Conservation (phyloP, 2,329 filamentous ascomycete species). For the Emericellopsis cladophorae region DNA sequence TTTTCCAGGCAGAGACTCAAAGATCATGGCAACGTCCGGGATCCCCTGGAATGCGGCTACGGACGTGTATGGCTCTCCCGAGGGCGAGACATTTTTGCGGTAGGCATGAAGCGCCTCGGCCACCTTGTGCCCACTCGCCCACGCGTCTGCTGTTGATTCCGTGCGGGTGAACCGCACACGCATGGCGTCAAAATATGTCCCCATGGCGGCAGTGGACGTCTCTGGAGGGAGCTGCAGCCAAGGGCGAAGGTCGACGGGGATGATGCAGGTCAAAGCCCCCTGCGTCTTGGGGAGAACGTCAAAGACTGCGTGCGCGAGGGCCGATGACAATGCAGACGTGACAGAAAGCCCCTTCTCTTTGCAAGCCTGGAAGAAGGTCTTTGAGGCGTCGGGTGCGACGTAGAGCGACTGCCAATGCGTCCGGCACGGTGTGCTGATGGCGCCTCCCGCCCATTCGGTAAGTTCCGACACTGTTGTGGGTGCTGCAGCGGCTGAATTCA, state of each 20-base stretch:
- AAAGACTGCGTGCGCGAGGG: conserved; percentile 5
- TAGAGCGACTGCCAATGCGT: conserved; percentile 6
- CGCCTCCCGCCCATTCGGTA: conserved; percentile 22
- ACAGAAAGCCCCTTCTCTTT: conserved; percentile 3
- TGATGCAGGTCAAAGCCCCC: conserved; percentile 6
- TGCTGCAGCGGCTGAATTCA: conserved; percentile 16
- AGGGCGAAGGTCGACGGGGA: conserved; percentile 8
- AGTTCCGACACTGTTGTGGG: conserved; percentile 17
- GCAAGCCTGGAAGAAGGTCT: conserved; percentile 6
- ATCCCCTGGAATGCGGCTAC: conserved; percentile 25
- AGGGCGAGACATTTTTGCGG: conserved; percentile 5
- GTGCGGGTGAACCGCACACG: conserved; percentile 3
- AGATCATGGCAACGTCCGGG: conserved; percentile 20
- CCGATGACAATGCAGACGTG: conserved; percentile 5
- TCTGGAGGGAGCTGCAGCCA: conserved; percentile 4
- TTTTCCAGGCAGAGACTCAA: conserved; percentile 22
- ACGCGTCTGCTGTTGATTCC: background rate
- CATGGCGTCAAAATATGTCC: conserved; percentile 7
- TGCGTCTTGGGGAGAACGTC: conserved; percentile 3
- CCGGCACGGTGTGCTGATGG: conserved; percentile 13
- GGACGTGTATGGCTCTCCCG: conserved; percentile 6
- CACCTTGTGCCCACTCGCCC: background rate
- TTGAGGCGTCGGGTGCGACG: conserved; percentile 2
- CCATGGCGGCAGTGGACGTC: conserved; percentile 3
- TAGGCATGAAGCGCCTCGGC: background rate